Conservation (phyloP, 1,284 basidiomycete genomes). For the Rhodotorula sp. region DNA sequence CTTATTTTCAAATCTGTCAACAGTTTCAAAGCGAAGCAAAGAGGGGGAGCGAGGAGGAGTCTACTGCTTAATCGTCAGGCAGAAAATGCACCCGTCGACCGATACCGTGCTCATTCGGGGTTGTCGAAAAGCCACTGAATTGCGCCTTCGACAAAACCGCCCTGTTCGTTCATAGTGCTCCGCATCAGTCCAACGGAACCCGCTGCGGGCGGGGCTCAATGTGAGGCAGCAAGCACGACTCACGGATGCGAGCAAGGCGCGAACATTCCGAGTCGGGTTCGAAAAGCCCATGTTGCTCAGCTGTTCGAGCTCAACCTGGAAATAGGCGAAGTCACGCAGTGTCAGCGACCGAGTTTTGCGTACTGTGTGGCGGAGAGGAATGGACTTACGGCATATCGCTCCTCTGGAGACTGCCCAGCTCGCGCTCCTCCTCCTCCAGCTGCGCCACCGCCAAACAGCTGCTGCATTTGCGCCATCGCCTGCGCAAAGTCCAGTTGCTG, state of each 20-base stretch:
- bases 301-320: constrained; percentile 36
- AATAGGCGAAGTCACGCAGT: background rate
- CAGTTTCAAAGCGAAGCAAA: too few species aligned
- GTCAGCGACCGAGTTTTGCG: background rate
- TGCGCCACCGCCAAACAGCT: constrained; percentile 27
- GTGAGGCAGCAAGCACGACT: background rate
- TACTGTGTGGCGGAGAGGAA: background rate
- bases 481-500: constrained; percentile 19
- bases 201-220: background rate
- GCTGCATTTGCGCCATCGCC: constrained; percentile 28
- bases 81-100: background rate
- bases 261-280: constrained; percentile 32
- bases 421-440: constrained; percentile 7
- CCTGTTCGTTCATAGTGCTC: background rate
- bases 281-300: constrained; percentile 38
- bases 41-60: too few species aligned
- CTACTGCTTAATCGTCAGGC: too few species aligned
- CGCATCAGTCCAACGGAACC: background rate
- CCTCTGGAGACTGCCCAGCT: constrained; percentile 24
- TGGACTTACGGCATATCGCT: constrained; percentile 30
- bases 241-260: constrained; percentile 33
- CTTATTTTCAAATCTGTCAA: too few species aligned
- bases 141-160: constrained; percentile 31
- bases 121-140: constrained; percentile 29
- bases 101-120: constrained; percentile 5